A percentile compares a stretch with the other conserved stretches of the same genome.
Evolutionary conservation across 129 eudicot genomes (phyloP).

Genomic region (Oenanthe sinensis): DNA sequence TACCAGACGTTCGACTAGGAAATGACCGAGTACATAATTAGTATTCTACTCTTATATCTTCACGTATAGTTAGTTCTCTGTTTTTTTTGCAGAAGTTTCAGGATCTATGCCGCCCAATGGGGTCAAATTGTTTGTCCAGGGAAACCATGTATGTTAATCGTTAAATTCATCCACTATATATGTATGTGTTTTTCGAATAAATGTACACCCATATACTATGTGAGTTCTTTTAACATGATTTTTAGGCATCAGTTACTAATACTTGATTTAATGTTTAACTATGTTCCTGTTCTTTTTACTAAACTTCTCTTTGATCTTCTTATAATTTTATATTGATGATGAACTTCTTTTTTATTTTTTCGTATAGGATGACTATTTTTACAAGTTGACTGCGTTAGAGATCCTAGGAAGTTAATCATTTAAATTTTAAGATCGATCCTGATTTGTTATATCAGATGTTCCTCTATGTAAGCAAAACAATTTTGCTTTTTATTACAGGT

Average conservation of each 20-base stretch:
- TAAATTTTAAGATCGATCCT: not conserved
- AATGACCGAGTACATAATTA: not conserved
- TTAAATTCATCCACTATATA: not conserved
- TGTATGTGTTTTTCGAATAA: not conserved
- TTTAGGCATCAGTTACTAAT: not conserved
- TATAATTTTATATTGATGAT: not conserved
- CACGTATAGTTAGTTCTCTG: not conserved
- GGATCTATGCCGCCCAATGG: not conserved
- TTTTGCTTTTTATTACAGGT: conserved; percentile 31
- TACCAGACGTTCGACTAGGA: not conserved
- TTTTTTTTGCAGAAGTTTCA: not conserved
- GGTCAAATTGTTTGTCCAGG: not conserved
- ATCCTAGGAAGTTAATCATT: not conserved
- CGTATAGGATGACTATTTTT: not conserved
- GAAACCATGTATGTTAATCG: not conserved
- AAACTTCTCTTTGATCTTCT: not conserved
- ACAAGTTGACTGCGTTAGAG: not conserved
- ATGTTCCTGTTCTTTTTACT: not conserved
- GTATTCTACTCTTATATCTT: not conserved
- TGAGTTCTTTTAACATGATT: not conserved
- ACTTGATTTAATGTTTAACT: not conserved
- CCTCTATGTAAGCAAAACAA: not conserved
- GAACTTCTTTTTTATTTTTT: not conserved
- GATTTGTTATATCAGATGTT: not conserved
- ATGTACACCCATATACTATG: not conserved